phyloP scores from a whole-genome alignment of 225 moss, liverwort and hornwort genomes.

The Pleurozium schreberi region DNA sequence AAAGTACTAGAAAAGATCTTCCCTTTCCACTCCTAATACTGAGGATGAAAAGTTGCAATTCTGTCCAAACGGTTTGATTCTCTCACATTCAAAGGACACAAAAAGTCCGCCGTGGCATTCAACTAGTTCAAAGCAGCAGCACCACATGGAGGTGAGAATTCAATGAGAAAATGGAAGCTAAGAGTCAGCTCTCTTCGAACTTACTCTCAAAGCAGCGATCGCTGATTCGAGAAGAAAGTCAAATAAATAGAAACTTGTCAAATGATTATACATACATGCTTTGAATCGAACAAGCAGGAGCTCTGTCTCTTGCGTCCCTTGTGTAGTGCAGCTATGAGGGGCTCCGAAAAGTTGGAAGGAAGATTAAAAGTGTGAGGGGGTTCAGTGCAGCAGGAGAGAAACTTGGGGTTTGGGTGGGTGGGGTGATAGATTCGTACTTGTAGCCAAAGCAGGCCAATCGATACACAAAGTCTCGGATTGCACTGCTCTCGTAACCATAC shows the following conservation, averaged over 20 bases:
- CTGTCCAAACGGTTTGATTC: no score
- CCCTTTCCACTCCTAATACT: no score
- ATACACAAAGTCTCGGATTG: slow-evolving; percentile 69
- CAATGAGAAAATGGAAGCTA: not conserved
- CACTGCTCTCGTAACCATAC: slow-evolving; percentile 53
- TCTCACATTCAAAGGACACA: no score
- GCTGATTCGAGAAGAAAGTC: not conserved
- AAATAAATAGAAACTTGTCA: not conserved
- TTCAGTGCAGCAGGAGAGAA: not conserved
- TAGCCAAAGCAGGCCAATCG: slow-evolving; percentile 89
- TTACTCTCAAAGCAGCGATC: not conserved
- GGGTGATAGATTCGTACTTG: slow-evolving; percentile 44
- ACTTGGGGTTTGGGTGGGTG: no score
- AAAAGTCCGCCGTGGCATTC: no score
- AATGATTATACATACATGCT: not conserved
- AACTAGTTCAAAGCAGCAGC: not conserved
- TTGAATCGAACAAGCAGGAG: not conserved
- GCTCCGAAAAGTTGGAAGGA: not conserved
- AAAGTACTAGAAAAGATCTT: no score
- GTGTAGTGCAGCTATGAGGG: not conserved
- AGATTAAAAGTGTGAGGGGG: not conserved
- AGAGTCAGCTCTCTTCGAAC: not conserved
- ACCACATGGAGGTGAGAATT: not conserved
- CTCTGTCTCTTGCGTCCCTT: not conserved
- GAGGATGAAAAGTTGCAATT: no score